Base-by-base conservation (phyloP, 176 grass and related monocot species). In the Oryza australiensis region DNA sequence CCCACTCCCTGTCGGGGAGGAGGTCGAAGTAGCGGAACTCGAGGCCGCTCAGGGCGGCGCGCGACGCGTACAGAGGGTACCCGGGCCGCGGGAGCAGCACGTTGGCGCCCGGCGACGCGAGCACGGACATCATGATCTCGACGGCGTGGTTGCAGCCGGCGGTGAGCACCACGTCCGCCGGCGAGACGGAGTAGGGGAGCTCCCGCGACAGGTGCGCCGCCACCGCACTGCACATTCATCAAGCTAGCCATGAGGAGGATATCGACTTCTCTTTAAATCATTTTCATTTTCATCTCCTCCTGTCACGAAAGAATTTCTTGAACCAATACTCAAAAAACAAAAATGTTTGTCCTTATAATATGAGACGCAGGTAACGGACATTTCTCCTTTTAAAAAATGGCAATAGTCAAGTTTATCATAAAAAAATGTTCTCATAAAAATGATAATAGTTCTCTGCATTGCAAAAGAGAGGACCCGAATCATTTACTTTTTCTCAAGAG, bases 51-150 rank as follows among this genome's bases (percentile, higher is more conserved):
- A 68, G 34, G 7, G 66, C 53, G 51, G 77, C 53, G 7, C 84
- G 81, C 30, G 85, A 66, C 23, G 72, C 51, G 48, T 91, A 91
- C 35, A 72, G 22, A 3, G 85, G 85, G 63, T 70, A 91, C 0
- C 85, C 89, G 4, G 89, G 89, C 33, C 77, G 64, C 26, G 89
- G 89, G 11, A 85, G 42, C 76, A 91, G 62, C 27, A 91, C 89
- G 30, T 88, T 94, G 15, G 88, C 88, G 26, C 88, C 85, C 16
- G 85, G 88, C 7, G 63, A 29, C 1, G 68, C 64, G 26, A 94
- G 74, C 33, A 88, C 82, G 3, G 74, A 73, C 62, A 86, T 71
- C 46, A 84, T 65, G 59, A 91, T 34, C 80, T 94, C 85, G 64
- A 88, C 77, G 12, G 82, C 86, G 12, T 91, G 88, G 41, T 82